A percentile compares a stretch with the other conserved stretches of the same genome.
Conservation (phyloP, 306 rosid genomes). For the Castanea crenata region DNA sequence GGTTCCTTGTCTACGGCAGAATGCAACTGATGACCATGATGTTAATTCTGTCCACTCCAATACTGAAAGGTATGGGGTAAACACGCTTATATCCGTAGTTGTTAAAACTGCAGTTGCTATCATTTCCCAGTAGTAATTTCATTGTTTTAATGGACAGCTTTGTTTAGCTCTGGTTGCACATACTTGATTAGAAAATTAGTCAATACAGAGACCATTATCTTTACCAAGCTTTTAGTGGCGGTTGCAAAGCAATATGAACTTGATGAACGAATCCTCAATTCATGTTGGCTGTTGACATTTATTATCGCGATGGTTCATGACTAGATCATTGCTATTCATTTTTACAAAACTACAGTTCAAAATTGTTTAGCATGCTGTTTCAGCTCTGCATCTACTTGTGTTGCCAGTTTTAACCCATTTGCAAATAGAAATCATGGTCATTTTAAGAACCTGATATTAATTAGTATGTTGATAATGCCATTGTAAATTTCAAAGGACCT, state of each 20-base stretch:
- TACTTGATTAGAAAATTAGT: background rate
- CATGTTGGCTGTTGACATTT: background rate
- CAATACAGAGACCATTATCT: background rate
- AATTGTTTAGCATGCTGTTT: background rate
- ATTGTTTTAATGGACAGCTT: background rate
- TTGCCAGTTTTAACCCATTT: background rate
- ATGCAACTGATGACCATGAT: conserved; percentile 53
- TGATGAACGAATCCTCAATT: background rate
- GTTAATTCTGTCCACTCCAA: conserved; percentile 54
- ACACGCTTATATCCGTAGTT: background rate
- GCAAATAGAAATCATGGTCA: background rate
- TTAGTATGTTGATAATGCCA: background rate
- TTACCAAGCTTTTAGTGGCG: background rate
- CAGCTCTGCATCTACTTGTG: background rate
- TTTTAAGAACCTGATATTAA: background rate
- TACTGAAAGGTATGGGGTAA: conserved; percentile 60
- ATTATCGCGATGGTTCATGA: background rate
- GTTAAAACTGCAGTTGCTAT: background rate
- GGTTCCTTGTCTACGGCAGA: conserved; percentile 67
- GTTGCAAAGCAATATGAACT: background rate
- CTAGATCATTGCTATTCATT: background rate
- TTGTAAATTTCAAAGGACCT: background rate
- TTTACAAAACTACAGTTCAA: background rate
- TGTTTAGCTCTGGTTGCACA: background rate
- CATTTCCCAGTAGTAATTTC: background rate